Evolutionary conservation across 331 rosid species (phyloP).

Genomic region (Cydonia oblonga): DNA sequence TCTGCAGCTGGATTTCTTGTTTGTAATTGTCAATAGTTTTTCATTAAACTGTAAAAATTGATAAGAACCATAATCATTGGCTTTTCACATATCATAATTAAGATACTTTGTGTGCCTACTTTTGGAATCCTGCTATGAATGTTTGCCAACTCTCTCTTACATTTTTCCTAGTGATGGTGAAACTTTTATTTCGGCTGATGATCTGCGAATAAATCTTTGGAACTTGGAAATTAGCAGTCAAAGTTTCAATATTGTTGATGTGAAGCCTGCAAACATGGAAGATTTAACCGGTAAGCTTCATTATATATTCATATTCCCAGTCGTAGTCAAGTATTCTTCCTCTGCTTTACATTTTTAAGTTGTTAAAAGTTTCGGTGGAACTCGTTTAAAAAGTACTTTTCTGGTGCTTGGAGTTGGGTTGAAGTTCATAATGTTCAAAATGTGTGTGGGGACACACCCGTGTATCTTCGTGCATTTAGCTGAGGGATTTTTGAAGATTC

Average conservation of each 20-base stretch:
- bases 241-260: slow-evolving; percentile 21
- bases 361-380: neutral
- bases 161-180: slow-evolving; percentile 74
- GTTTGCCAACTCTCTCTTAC: slow-evolving; percentile 15
- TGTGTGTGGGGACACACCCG: neutral
- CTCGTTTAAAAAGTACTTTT: neutral
- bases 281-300: slow-evolving; percentile 87
- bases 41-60: neutral
- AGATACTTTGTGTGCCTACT: neutral
- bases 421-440: neutral
- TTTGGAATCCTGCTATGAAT: slow-evolving; percentile 2
- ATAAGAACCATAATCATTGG: neutral
- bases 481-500: neutral
- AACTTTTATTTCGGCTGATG: slow-evolving; percentile 99
- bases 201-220: slow-evolving; percentile 98
- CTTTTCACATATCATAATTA: neutral
- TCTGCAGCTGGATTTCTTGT: neutral
- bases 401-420: slow-evolving; percentile 4
- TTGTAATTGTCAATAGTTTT: neutral
- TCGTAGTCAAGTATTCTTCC: slow-evolving; percentile 1
- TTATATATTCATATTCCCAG: neutral
- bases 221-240: slow-evolving; percentile 96
- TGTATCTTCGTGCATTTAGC: neutral
- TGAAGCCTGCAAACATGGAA: slow-evolving; percentile 99
- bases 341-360: neutral